Base-by-base conservation (phyloP, 2,329 filamentous ascomycete genomes). In the Aspergillus costaricaensis region DNA sequence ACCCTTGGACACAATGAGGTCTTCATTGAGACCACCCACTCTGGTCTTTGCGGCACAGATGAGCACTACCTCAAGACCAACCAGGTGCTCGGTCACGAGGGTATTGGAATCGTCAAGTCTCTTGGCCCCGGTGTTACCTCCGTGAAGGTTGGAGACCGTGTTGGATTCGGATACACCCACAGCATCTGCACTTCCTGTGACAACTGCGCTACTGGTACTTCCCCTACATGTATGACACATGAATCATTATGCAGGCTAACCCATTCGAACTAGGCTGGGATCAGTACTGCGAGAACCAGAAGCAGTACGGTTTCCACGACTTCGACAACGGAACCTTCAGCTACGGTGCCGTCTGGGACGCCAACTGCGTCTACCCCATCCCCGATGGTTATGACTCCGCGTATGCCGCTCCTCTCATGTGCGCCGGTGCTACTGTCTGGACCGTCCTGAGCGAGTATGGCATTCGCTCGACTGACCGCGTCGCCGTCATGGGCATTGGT, bases 21-120 rank as follows among this genome's bases (percentile, higher is more conserved):
- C 12, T 65, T 68, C 38, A 55, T 69, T 19, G 60, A 64, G 41
- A 66, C 63, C 39, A 69, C 67, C 2, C 64, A 68, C 41, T 62
- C 66, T 3, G 66, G 68, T 36, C 57, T 70, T 50, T 70, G 67
- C 53, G 67, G 67, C 14, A 69, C 67, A 1, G 68, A 70, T 44
- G 60, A 64, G 54, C 66, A 66, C 52, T 70, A 59, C 54, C 55
- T 55, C 50, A 52, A 61, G 25, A 49, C 58, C 6, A 59, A 67
- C 43, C 67, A 69, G 41, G 70, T 62, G 1, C 77, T 85, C 38
- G 83, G 83, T 41, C 83, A 85, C 71, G 83, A 85, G 67, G 83
- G 83, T 55, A 78, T 80, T 41, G 83, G 83, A 49, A 67, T 82
- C 8, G 77, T 85, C 47, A 76, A 81, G 58, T 72, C 74, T 17